Evolutionary conservation across 2,329 filamentous ascomycete genomes (phyloP), one percentile per base, ranked within the genome.

Genomic region (Fusarium chuoi): DNA sequence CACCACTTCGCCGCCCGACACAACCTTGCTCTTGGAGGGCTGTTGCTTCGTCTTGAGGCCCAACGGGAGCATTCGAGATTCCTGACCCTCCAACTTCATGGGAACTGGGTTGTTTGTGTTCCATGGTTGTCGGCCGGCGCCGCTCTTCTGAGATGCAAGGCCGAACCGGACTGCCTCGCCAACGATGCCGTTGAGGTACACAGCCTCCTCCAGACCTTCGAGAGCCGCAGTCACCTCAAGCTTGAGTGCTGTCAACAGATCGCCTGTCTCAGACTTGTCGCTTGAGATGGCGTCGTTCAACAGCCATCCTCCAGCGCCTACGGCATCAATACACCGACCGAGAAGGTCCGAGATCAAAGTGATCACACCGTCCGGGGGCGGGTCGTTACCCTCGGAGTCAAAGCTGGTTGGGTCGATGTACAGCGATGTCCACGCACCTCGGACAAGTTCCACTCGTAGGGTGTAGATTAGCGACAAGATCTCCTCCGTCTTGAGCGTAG

Each of bases 221-320:
- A 95, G 84, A 2, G 92, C 92, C 2, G 91, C 91, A 44, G 89
- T 89, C 49, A 94, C 89, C 80, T 95, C 93, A 41, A 90, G 86
- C 75, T 90, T 90, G 55, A 96, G 85, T 46, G 88, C 87, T 26
- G 87, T 84, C 63, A 95, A 85, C 64, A 94, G 89, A 73, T 93
- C 90, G 45, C 90, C 88, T 3, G 88, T 86, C 48, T 90, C 88
- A 17, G 86, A 82, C 41, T 86, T 84, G 67, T 88, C 85, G 35
- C 86, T 85, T 49, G 87, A 80, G 78, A 89, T 82, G 51, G 86
- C 84, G 73, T 89, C 89, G 72, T 91, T 90, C 38, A 90, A 84
- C 62, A 95, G 86, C 93, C 93, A 95, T 26, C 93, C 93, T 61
- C 90, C 90, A 15, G 91, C 87, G 5, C 93, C 93, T 22, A 96